phyloP scores from a whole-genome alignment of 306 rosid species.

The Acacia confusa region DNA sequence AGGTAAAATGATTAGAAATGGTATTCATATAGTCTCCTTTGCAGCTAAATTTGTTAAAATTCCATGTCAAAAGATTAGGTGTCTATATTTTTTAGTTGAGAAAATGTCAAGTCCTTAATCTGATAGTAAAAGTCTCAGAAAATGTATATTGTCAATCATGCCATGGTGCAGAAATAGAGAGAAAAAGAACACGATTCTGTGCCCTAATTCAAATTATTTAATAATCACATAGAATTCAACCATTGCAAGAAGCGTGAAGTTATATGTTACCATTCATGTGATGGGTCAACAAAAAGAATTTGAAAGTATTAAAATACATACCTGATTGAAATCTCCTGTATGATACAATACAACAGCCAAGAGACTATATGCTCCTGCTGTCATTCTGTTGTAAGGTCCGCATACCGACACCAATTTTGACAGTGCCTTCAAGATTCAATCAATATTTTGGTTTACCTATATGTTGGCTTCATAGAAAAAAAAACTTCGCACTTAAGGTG shows the following conservation, averaged over 20 bases:
- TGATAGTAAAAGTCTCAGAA: background rate
- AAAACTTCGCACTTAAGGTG: conserved; percentile 3
- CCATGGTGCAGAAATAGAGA: background rate
- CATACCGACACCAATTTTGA: conserved; percentile 87
- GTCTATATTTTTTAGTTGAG: background rate
- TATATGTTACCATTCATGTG: conserved; percentile 24
- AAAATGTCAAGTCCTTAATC: conserved; percentile 5
- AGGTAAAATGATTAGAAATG: conserved; percentile 18
- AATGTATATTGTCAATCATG: background rate
- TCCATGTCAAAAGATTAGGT: background rate
- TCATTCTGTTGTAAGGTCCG: conserved; percentile 98
- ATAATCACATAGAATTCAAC: conserved; percentile 6
- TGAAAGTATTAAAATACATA: conserved; percentile 23
- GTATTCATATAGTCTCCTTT: conserved; percentile 11
- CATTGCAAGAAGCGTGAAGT: background rate
- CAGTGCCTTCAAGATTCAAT: conserved; percentile 71
- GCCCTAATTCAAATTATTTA: background rate
- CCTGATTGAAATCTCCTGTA: conserved; percentile 99
- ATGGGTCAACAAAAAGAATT: conserved; percentile 27
- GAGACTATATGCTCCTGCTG: conserved; percentile 98
- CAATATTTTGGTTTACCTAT: conserved; percentile 32
- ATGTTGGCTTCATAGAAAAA: conserved; percentile 9
- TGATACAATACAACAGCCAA: conserved; percentile 96
- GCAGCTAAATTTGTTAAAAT: conserved; percentile 1
- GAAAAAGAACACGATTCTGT: background rate